Evolutionary conservation across 2,329 filamentous ascomycete species (phyloP).

Genomic region (Graphiopsis chlorocephala): DNA sequence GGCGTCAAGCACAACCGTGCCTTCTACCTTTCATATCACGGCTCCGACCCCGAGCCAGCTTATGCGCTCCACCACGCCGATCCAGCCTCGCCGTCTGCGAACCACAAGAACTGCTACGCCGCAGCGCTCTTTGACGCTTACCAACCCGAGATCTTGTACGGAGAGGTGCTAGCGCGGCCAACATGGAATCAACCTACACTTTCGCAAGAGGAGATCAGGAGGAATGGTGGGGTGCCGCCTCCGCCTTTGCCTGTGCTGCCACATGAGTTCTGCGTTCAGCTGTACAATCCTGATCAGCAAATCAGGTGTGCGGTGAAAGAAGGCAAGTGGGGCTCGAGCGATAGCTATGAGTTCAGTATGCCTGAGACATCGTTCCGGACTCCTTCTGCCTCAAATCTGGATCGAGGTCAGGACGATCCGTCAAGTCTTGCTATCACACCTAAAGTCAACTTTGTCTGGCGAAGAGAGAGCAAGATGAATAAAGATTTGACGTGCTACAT

Average conservation of each 20-base stretch:
- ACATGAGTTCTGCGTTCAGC: conserved; percentile 74
- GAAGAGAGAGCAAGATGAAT: conserved; percentile 77
- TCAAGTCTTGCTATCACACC: conserved; percentile 55
- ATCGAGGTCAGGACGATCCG: conserved; percentile 66
- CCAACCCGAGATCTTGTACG: conserved; percentile 78
- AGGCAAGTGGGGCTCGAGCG: conserved; percentile 74
- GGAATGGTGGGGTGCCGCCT: conserved; percentile 62
- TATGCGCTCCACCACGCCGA: conserved; percentile 79
- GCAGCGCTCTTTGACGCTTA: conserved; percentile 80
- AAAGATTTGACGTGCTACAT: conserved; percentile 88
- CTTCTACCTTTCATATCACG: conserved; percentile 64
- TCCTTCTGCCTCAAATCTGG: conserved; percentile 75
- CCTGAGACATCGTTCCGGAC: conserved; percentile 79
- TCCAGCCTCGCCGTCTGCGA: conserved; percentile 57
- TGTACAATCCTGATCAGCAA: conserved; percentile 91
- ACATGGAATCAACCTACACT: conserved; percentile 82
- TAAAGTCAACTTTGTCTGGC: conserved; percentile 83
- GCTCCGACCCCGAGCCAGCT: conserved; percentile 73
- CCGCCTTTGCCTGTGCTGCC: conserved; percentile 72
- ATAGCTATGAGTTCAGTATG: conserved; percentile 89
- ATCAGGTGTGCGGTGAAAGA: conserved; percentile 68
- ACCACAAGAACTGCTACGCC: conserved; percentile 79
- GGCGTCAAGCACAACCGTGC: conserved; percentile 52
- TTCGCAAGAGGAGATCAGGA: conserved; percentile 75
- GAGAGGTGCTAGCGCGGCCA: conserved; percentile 78